phyloP scores from a whole-genome alignment of 2,329 filamentous ascomycete species.

The Beauveria caledonica region DNA sequence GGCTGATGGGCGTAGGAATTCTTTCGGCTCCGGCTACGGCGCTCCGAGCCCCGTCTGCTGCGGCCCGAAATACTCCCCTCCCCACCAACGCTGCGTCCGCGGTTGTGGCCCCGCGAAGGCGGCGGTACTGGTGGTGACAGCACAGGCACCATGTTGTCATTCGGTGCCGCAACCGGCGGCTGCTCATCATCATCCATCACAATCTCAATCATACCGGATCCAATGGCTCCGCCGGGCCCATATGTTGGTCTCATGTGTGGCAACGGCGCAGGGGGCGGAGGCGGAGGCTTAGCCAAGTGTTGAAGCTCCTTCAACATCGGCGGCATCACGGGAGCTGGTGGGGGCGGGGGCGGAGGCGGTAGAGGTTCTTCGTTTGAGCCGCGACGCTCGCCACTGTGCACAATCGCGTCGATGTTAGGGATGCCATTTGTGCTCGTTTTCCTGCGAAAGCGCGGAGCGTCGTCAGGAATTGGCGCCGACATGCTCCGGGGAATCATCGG shows the following conservation, averaged over 20 bases:
- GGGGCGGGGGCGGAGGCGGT: slow-evolving; percentile 38
- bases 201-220: slow-evolving; percentile 55
- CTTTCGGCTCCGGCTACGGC: slow-evolving; percentile 49
- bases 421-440: slow-evolving; percentile 30
- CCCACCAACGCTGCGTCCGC: slow-evolving; percentile 47
- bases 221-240: slow-evolving; percentile 36
- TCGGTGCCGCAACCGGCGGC: slow-evolving; percentile 26
- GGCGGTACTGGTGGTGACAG: slow-evolving; percentile 38
- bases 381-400: slow-evolving; percentile 28
- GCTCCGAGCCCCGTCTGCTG: slow-evolving; percentile 49
- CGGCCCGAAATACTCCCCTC: slow-evolving; percentile 46
- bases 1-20: slow-evolving; percentile 18
- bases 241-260: slow-evolving; percentile 33
- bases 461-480: slow-evolving; percentile 46
- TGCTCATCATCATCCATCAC: slow-evolving; percentile 54
- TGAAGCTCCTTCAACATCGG: slow-evolving; percentile 54
- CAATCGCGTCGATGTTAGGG: slow-evolving; percentile 41
- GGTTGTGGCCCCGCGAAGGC: slow-evolving; percentile 37
- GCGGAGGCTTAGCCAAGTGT: slow-evolving; percentile 52
- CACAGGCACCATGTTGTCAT: slow-evolving; percentile 37
- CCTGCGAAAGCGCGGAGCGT: slow-evolving; percentile 24
- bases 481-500: slow-evolving; percentile 50
- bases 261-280: slow-evolving; percentile 52
- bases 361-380: slow-evolving; percentile 43
- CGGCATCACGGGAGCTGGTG: slow-evolving; percentile 31